These are phyloP conservation scores for Albizia julibrissin DNA, from an alignment of 306 rosid genomes.

Conservation along the genomic window DNA sequence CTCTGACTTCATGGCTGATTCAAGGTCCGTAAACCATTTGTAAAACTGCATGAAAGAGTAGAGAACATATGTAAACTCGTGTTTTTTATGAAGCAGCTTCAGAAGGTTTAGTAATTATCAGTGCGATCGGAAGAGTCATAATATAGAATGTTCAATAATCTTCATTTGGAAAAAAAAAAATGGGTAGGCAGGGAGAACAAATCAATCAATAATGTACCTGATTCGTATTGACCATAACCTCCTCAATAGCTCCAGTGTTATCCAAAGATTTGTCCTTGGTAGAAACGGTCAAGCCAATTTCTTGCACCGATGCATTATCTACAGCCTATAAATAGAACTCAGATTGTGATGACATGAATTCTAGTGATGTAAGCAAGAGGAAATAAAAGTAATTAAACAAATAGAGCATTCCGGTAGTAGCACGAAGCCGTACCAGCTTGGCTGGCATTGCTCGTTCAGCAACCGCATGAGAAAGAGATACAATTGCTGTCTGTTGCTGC, in stretches of 20 bases:
- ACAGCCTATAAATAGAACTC: slow-evolving; percentile 49
- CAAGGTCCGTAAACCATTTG: slow-evolving; percentile 95
- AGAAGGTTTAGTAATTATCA: background rate
- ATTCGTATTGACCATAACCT: slow-evolving; percentile 83
- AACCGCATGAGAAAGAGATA: slow-evolving; percentile 70
- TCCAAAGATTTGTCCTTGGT: slow-evolving; percentile 55
- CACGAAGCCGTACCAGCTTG: slow-evolving; percentile 54
- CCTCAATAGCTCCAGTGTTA: slow-evolving; percentile 60
- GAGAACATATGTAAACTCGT: background rate
- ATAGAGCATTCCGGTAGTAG: background rate
- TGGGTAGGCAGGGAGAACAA: background rate
- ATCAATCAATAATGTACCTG: slow-evolving; percentile 51
- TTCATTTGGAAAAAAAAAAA: background rate
- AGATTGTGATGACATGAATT: background rate
- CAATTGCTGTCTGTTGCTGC: slow-evolving; percentile 71
- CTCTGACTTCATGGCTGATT: slow-evolving; percentile 97
- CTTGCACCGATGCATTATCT: slow-evolving; percentile 55
- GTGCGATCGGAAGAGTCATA: background rate
- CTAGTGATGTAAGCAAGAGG: background rate
- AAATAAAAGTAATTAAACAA: background rate
- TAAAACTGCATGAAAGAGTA: slow-evolving; percentile 68
- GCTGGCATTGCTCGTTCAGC: slow-evolving; percentile 85
- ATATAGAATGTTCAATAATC: background rate
- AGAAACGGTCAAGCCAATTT: slow-evolving; percentile 55
- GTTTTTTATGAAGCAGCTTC: background rate